Conservation (phyloP, 2,329 filamentous ascomycete species). For the Penicillium freii region DNA sequence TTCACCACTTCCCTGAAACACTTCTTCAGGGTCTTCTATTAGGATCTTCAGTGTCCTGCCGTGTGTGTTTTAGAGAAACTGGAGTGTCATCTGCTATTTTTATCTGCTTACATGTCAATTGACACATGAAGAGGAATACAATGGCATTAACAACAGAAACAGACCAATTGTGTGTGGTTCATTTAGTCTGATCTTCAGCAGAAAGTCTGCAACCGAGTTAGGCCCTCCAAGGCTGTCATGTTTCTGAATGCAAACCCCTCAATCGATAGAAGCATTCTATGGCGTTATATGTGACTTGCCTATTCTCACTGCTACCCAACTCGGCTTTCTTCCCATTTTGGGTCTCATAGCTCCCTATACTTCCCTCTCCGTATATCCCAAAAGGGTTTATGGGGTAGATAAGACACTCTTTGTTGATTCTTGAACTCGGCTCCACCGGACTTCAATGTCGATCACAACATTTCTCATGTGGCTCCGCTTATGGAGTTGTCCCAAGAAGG, state of each 20-base stretch:
- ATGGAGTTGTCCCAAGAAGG: neutral
- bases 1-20: neutral
- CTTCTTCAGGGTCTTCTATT: neutral
- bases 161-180: neutral
- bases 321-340: neutral
- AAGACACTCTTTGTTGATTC: neutral
- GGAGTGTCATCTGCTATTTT: neutral
- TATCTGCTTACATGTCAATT: neutral
- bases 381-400: neutral
- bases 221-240: neutral
- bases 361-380: neutral
- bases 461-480: neutral
- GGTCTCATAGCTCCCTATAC: neutral
- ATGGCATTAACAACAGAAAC: neutral
- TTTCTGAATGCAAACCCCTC: neutral
- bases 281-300: neutral
- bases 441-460: slow-evolving; percentile 4
- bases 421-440: neutral
- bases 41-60: neutral
- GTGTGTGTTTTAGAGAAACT: neutral
- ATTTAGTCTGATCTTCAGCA: neutral
- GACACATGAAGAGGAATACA: neutral
- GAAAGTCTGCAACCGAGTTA: neutral
- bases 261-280: neutral
- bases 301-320: neutral